Percentiles rank a stretch among this genome's conserved stretches.
Conservation (phyloP, 495 filamentous ascomycete species). For the Penicillium flavigenum region DNA sequence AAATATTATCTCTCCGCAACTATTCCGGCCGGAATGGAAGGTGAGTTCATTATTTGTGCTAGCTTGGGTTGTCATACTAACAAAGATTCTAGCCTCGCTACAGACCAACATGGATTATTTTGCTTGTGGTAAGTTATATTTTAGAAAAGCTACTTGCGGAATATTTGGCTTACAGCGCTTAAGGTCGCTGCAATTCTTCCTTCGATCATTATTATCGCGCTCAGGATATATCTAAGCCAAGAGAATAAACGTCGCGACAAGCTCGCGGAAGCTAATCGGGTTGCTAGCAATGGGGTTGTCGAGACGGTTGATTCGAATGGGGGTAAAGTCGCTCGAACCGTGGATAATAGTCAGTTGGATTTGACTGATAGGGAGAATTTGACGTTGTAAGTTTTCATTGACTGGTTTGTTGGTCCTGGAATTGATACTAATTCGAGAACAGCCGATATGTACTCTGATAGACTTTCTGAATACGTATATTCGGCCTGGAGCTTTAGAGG, state of each 20-base stretch:
- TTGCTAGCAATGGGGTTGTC: slow-evolving; percentile 33
- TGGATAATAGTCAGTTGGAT: slow-evolving; percentile 40
- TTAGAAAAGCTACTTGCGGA: background rate
- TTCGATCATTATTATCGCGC: slow-evolving; percentile 27
- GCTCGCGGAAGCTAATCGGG: slow-evolving; percentile 19
- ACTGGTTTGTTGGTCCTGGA: background rate
- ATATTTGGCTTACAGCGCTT: background rate
- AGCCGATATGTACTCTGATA: slow-evolving; percentile 5
- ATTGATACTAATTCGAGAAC: background rate
- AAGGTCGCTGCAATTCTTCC: slow-evolving; percentile 33
- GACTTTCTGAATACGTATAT: background rate
- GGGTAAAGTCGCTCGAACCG: slow-evolving; percentile 29
- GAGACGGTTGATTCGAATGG: slow-evolving; percentile 34
- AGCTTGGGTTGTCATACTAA: background rate
- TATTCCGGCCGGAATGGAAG: slow-evolving; percentile 36
- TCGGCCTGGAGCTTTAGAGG: background rate
- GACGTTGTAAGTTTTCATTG: slow-evolving; percentile 35
- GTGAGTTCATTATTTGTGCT: slow-evolving; percentile 6
- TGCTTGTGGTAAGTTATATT: slow-evolving; percentile 33
- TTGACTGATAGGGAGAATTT: slow-evolving; percentile 44
- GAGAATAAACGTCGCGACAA: slow-evolving; percentile 40
- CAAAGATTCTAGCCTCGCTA: slow-evolving; percentile 31
- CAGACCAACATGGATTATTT: slow-evolving; percentile 39
- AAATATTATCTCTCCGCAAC: slow-evolving; percentile 37
- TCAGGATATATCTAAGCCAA: slow-evolving; percentile 26